A percentile compares a stretch with the other conserved stretches of the same genome.
phyloP scores from a whole-genome alignment of 2,329 filamentous ascomycete genomes.

The Penicillium nordicum region DNA sequence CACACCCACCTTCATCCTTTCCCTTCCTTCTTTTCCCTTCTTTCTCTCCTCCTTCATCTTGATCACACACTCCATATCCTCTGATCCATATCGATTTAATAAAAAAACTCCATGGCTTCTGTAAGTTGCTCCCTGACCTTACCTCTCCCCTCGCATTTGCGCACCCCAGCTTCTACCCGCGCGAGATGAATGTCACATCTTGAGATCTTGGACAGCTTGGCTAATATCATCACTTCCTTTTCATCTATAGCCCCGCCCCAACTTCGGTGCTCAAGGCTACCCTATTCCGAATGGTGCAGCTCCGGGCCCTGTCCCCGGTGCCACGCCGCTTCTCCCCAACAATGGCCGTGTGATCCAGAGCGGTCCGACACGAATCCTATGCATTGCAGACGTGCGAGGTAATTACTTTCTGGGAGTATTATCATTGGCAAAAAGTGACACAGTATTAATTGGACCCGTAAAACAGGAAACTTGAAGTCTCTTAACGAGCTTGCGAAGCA shows the following conservation, averaged over 20 bases:
- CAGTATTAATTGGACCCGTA: slow-evolving; percentile 16
- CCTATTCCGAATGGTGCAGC: slow-evolving; percentile 47
- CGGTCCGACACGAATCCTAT: slow-evolving; percentile 47
- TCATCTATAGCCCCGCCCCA: slow-evolving; percentile 41
- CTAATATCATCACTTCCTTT: slow-evolving; percentile 21
- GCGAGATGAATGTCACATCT: not conserved
- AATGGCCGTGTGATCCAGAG: slow-evolving; percentile 50
- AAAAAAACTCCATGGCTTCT: slow-evolving; percentile 44
- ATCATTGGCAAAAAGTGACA: not conserved
- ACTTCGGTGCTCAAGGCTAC: slow-evolving; percentile 43
- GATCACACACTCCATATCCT: not conserved
- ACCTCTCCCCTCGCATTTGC: slow-evolving; percentile 16
- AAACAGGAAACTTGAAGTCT: slow-evolving; percentile 83
- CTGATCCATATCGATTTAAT: not conserved
- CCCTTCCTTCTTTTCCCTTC: slow-evolving; percentile 11
- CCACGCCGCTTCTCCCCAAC: slow-evolving; percentile 49
- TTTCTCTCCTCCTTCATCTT: slow-evolving; percentile 9
- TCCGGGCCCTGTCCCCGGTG: slow-evolving; percentile 44
- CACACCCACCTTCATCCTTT: slow-evolving; percentile 3
- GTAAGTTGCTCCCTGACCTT: slow-evolving; percentile 34
- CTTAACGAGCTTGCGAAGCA: slow-evolving; percentile 95
- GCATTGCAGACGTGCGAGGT: slow-evolving; percentile 53
- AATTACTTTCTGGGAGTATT: slow-evolving; percentile 12
- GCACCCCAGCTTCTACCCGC: slow-evolving; percentile 17
- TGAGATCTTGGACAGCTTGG: not conserved